Evolutionary conservation across 257 asterid genomes (phyloP).

Genomic region (Salvia rosmarinus): DNA sequence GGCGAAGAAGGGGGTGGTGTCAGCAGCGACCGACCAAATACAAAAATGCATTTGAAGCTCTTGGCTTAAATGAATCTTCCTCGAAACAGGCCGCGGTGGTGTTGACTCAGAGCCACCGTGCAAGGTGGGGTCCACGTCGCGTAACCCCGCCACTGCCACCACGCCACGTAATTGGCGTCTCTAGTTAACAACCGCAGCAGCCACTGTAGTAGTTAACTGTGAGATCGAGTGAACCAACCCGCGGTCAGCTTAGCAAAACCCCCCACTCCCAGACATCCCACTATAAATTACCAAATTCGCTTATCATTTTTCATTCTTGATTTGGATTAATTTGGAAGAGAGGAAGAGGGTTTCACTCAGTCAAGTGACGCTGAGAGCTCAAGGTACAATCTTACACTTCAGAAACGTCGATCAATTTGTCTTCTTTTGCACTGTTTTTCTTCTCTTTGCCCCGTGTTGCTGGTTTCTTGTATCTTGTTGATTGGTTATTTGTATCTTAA

Average conservation of each 20-base stretch:
- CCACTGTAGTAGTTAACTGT: background rate
- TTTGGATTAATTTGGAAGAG: background rate
- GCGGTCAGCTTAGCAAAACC: slow-evolving; percentile 41
- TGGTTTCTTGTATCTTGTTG: slow-evolving; percentile 1
- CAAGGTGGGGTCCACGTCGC: slow-evolving; percentile 42
- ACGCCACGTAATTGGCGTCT: slow-evolving; percentile 41
- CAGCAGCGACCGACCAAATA: background rate
- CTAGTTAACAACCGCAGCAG: slow-evolving; percentile 18
- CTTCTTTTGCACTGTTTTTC: background rate
- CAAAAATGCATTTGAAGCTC: too few species aligned
- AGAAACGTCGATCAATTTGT: slow-evolving; percentile 11
- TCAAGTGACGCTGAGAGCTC: slow-evolving; percentile 13
- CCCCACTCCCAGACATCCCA: background rate
- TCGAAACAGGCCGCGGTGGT: slow-evolving; percentile 20
- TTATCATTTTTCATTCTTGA: slow-evolving; percentile 6
- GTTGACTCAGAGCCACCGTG: slow-evolving; percentile 19
- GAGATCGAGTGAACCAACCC: slow-evolving; percentile 25
- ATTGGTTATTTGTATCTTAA: slow-evolving; percentile 19
- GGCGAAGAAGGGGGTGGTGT: slow-evolving; percentile 1
- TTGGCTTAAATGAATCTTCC: slow-evolving; percentile 28
- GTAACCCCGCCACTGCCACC: slow-evolving; percentile 36
- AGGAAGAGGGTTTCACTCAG: background rate
- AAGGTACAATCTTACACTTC: background rate
- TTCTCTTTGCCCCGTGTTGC: background rate
- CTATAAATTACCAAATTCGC: slow-evolving; percentile 36